Evolutionary conservation across 768 basidiomycete genomes (phyloP).

Genomic region (Paxillus involutus): DNA sequence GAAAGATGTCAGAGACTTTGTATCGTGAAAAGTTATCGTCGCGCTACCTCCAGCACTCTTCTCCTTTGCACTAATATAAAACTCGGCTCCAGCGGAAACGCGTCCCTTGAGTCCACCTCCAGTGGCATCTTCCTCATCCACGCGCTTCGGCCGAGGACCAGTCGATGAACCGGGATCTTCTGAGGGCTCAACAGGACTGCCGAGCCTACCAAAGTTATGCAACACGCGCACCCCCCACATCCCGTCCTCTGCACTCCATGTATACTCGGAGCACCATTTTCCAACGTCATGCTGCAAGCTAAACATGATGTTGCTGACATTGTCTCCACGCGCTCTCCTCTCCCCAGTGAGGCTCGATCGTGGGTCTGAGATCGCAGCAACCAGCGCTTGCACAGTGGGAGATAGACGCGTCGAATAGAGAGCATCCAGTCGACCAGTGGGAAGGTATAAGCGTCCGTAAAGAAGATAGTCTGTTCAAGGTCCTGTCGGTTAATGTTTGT

Average conservation of each 20-base stretch:
- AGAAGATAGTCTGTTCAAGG: slow-evolving; percentile 76
- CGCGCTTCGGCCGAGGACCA: slow-evolving; percentile 58
- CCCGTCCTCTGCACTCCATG: slow-evolving; percentile 90
- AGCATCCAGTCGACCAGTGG: slow-evolving; percentile 85
- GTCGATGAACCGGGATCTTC: slow-evolving; percentile 29
- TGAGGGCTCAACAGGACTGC: slow-evolving; percentile 35
- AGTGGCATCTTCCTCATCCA: slow-evolving; percentile 93
- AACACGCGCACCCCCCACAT: slow-evolving; percentile 90
- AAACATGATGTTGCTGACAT: slow-evolving; percentile 73
- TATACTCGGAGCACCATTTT: slow-evolving; percentile 91
- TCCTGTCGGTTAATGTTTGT: slow-evolving; percentile 22
- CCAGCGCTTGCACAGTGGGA: slow-evolving; percentile 75
- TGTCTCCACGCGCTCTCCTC: slow-evolving; percentile 41
- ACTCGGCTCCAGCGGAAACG: slow-evolving; percentile 88
- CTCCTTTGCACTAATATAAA: slow-evolving; percentile 93
- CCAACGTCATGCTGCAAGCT: slow-evolving; percentile 91
- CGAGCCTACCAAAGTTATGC: slow-evolving; percentile 87
- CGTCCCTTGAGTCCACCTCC: slow-evolving; percentile 90
- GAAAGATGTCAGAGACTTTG: slow-evolving; percentile 3
- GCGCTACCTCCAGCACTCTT: slow-evolving; percentile 85
- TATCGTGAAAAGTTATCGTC: background rate
- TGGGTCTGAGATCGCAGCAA: slow-evolving; percentile 86
- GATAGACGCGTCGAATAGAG: slow-evolving; percentile 82
- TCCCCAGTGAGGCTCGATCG: slow-evolving; percentile 46
- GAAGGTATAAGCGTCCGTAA: slow-evolving; percentile 90